These are phyloP conservation scores for Cajanus cajan DNA, from an alignment of 306 rosid species.

Conservation along the genomic window DNA sequence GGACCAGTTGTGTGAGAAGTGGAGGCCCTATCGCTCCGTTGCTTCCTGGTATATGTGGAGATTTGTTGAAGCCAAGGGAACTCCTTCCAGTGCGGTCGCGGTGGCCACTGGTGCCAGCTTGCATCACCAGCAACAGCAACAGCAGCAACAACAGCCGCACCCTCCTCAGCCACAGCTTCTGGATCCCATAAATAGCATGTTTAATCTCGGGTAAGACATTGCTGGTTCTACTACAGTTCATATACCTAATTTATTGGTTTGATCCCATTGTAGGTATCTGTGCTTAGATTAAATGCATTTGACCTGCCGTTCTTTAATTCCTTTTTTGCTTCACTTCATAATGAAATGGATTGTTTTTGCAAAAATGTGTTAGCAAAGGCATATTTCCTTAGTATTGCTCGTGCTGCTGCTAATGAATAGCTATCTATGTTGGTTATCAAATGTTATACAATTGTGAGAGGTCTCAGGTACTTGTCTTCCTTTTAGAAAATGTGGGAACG, in stretches of 20 bases:
- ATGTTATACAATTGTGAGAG: background rate
- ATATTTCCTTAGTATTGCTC: background rate
- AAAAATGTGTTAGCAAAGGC: background rate
- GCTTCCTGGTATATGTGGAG: constrained; percentile 98
- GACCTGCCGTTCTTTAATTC: background rate
- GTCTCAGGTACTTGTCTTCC: background rate
- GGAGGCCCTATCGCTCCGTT: constrained; percentile 95
- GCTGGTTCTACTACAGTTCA: background rate
- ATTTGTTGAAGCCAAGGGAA: constrained; percentile 82
- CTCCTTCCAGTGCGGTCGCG: constrained; percentile 81
- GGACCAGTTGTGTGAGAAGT: constrained; percentile 92
- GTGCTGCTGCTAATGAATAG: background rate
- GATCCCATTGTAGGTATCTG: background rate
- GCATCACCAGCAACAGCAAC: constrained; percentile 54
- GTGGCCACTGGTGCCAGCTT: constrained; percentile 72
- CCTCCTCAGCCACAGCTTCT: constrained; percentile 76
- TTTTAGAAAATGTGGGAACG: background rate
- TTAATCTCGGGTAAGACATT: constrained; percentile 75
- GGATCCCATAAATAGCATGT: constrained; percentile 87
- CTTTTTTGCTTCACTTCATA: background rate
- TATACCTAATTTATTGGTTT: background rate
- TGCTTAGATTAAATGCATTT: background rate
- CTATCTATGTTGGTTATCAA: background rate
- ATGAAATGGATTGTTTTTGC: background rate
- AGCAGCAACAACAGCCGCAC: constrained; percentile 50